Evolutionary conservation across 2,329 filamentous ascomycete genomes (phyloP), one percentile per base, ranked within the genome.

Genomic region (Verticillium albo-atrum): DNA sequence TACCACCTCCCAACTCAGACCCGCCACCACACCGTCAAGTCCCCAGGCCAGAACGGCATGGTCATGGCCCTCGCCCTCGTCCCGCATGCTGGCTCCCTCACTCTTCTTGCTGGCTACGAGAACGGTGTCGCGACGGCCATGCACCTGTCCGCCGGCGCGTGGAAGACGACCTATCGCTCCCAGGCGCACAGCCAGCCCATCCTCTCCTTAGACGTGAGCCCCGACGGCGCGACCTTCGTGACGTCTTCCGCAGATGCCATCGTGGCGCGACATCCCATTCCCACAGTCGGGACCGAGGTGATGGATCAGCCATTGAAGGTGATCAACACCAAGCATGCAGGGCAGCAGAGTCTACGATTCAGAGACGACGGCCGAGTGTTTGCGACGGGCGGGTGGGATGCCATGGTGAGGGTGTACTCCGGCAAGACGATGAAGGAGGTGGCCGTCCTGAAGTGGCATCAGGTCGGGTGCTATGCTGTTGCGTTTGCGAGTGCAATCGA

Each of bases 381-480:
- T 64, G 91, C 90, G 3, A 98, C 94, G 0, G 94, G 91, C 0
- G 95, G 95, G 3, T 99, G 95, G 95, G 95, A 99, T 72, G 83
- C 86, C 1, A 85, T 87, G 54, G 79, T 93, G 1, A 82, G 95
- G 9, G 87, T 98, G 1, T 99, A 98, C 72, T 89, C 89, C 3
- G 76, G 82, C 54, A 92, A 89, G 73, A 89, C 87, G 0, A 82
- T 98, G 79, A 90, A 89, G 68, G 93, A 98, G 73, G 74, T 98
- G 12, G 95, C 94, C 0, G 92, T 97, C 58, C 77, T 98, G 63
- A 96, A 96, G 74, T 98, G 94, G 94, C 95, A 98, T 74, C 87
- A 89, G 66, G 89, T 90, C 32, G 93, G 93, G 1, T 93, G 91
- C 64, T 97, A 95, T 75, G 85, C 91, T 3, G 82, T 91, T 20